These are phyloP conservation scores for Epichloe bromicola DNA, from an alignment of 2,329 filamentous ascomycete genomes.

Conservation along the genomic window DNA sequence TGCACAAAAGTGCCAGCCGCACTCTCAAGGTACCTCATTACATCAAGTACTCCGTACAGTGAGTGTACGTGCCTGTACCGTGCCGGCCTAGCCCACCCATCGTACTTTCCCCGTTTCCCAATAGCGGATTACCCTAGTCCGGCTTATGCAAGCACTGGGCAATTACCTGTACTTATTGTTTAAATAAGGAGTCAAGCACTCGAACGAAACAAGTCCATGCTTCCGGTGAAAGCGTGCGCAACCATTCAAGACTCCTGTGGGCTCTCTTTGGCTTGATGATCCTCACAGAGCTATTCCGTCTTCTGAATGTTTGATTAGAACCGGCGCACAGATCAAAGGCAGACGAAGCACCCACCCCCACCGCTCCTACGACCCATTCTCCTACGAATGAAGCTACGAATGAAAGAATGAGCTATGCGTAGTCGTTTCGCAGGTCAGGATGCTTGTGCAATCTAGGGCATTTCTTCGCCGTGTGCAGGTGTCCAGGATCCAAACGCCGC, in stretches of 20 bases:
- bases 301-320: not conserved
- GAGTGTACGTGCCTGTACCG: too few relatives aligned
- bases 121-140: not conserved
- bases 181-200: not conserved
- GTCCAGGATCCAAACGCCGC: not conserved
- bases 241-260: not conserved
- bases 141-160: not conserved
- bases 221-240: not conserved
- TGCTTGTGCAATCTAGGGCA: slow-evolving; percentile 1
- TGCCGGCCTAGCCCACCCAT: too few relatives aligned
- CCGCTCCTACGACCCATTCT: not conserved
- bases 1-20: too few relatives aligned
- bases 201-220: not conserved
- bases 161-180: too few relatives aligned
- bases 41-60: too few relatives aligned
- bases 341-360: not conserved
- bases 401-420: not conserved
- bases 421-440: not conserved
- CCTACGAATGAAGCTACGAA: not conserved
- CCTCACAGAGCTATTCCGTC: not conserved
- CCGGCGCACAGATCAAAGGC: not conserved
- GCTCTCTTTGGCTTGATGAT: not conserved
- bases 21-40: too few relatives aligned
- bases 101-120: not conserved
- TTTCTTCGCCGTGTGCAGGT: not conserved